These are phyloP conservation scores for Colletotrichum brevisporum DNA, from an alignment of 2,329 filamentous ascomycete species.

Conservation along the genomic window DNA sequence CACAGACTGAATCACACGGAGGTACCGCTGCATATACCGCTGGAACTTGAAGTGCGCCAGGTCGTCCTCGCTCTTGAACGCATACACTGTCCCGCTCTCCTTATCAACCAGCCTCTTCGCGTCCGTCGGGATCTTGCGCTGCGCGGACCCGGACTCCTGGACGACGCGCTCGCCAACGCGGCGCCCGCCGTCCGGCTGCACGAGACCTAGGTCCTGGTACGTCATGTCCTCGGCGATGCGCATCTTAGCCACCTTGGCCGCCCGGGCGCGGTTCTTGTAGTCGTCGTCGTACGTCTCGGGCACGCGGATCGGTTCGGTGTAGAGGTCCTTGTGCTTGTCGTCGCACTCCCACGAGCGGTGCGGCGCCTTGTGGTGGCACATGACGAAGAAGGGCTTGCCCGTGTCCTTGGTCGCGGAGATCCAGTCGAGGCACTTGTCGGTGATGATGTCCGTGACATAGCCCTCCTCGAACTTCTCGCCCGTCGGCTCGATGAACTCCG, in stretches of 20 bases:
- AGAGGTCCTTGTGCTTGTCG: slow-evolving; percentile 62
- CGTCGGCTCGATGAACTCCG: slow-evolving; percentile 60
- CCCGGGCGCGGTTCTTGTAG: slow-evolving; percentile 66
- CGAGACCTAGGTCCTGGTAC: slow-evolving; percentile 62
- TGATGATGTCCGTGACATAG: slow-evolving; percentile 67
- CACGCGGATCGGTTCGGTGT: slow-evolving; percentile 59
- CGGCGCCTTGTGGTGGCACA: slow-evolving; percentile 71
- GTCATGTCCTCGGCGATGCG: slow-evolving; percentile 65
- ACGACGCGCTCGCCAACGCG: slow-evolving; percentile 53
- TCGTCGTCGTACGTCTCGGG: slow-evolving; percentile 68
- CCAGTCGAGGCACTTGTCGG: slow-evolving; percentile 62
- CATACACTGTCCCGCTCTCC: slow-evolving; percentile 61
- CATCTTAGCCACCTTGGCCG: slow-evolving; percentile 66
- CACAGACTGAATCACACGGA: slow-evolving; percentile 65
- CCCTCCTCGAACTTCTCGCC: slow-evolving; percentile 52
- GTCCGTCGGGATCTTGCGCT: slow-evolving; percentile 47
- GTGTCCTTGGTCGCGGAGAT: slow-evolving; percentile 51
- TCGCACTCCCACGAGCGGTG: slow-evolving; percentile 67
- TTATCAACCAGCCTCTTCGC: slow-evolving; percentile 57
- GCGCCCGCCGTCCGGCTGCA: slow-evolving; percentile 64
- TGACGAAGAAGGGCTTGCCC: slow-evolving; percentile 64
- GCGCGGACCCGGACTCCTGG: slow-evolving; percentile 45
- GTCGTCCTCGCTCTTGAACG: slow-evolving; percentile 56
- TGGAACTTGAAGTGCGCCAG: slow-evolving; percentile 69
- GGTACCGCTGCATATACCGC: slow-evolving; percentile 69